Evolutionary conservation across 306 rosid species (phyloP), one percentile per base, ranked within the genome.

Genomic region (Fagus crenata): DNA sequence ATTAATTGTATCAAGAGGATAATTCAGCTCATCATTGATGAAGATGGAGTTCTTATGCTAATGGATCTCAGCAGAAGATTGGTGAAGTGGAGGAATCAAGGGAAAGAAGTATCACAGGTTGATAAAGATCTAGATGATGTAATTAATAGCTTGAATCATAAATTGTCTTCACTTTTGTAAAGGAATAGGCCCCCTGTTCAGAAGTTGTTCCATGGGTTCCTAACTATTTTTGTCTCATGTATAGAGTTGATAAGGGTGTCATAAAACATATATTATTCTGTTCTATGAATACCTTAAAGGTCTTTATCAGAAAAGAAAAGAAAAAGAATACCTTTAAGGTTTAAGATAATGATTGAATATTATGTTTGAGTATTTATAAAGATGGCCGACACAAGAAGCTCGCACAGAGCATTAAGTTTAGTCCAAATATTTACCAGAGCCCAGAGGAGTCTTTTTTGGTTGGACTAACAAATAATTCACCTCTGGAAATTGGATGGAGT

Each of bases 1-100:
- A 75, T 72, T 70, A 84, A 70, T 60, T 87, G 84, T 49, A 73
- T 70, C 55, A 64, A 74, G 49, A 87, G 82, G 73, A 73, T 51
- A 69, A 71, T 77, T 69, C 85, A 82, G 75, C 83, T 85, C 31
- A 71, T 41, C 71, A 17, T 72, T 77, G 78, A 59, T 13, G 80
- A 74, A 68, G 77, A 77, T 53, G 74, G 73, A 46, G 41, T 73
- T 49, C 33, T 54, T 56, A 53, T 63, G 53, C 58, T 73, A 11
- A 60, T 39, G 73, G 84, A 86, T 61, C 86, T 76, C 72, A 75
- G 73, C 53, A 54, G 31, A 75, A 79, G 84, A 73, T 69, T 75
- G 86, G 77, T 65, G 49, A 65, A 54, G 63, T 82, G 89, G 84
- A 79, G 70, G 72, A 73, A 78, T 60, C 84, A 81, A 79, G 88